Evolutionary conservation across 2,329 filamentous ascomycete species (phyloP).

Genomic region (Biscogniauxia sp.): DNA sequence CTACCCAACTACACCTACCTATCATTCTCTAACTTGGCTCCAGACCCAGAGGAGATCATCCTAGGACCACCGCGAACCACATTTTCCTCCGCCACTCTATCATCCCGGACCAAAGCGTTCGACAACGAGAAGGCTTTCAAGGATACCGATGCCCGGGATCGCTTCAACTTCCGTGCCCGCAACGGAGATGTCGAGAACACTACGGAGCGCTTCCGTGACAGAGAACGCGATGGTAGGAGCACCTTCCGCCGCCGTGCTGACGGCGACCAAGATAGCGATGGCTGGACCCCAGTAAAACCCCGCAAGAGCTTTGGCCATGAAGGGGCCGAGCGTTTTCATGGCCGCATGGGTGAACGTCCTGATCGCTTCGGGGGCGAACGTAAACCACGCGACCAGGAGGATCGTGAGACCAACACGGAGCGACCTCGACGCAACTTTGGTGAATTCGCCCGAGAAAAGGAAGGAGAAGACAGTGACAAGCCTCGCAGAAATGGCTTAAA

Average conservation of each 20-base stretch:
- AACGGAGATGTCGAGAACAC: conserved; percentile 46
- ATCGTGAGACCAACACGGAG: conserved; percentile 54
- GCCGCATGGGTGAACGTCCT: conserved; percentile 56
- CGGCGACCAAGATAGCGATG: conserved; percentile 62
- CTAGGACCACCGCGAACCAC: conserved; percentile 80
- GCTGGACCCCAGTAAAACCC: conserved; percentile 72
- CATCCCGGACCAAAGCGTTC: conserved; percentile 38
- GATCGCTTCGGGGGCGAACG: conserved; percentile 41
- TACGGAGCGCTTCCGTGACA: conserved; percentile 33
- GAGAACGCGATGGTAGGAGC: conserved; percentile 44
- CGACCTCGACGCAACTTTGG: conserved; percentile 50
- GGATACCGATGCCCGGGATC: conserved; percentile 52
- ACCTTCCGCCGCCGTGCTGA: conserved; percentile 53
- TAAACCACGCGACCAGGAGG: conserved; percentile 41
- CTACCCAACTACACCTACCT: conserved; percentile 7
- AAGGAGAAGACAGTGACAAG: conserved; percentile 51
- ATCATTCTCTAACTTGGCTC: conserved; percentile 24
- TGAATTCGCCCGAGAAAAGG: conserved; percentile 43
- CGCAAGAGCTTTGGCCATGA: conserved; percentile 72
- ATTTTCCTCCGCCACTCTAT: conserved; percentile 73
- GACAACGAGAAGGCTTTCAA: conserved; percentile 43
- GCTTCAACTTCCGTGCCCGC: conserved; percentile 58
- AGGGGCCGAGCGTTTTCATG: conserved; percentile 68
- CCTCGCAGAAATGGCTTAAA: conserved; percentile 62
- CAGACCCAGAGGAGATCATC: conserved; percentile 76